Evolutionary conservation across 129 eudicot species (phyloP), one percentile per base, ranked within the genome.

Genomic region (Flaveria trinervia): DNA sequence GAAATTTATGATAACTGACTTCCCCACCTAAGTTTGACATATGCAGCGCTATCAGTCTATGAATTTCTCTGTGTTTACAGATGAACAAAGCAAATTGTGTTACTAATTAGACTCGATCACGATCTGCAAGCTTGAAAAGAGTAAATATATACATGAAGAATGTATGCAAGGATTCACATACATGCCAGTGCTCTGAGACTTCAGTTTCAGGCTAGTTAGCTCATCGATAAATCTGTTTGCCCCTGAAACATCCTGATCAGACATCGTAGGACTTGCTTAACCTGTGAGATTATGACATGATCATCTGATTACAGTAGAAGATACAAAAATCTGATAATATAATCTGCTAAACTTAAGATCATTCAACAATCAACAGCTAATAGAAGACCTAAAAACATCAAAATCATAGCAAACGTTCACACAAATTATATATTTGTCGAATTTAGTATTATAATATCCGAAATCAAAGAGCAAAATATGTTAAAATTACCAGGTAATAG

Each of bases 11-110:
- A 80, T 86, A 86, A 77, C 84, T 86, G 60, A 84, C 94, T 85
- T 95, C 97, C 71, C 96, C 99, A 67, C 97, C 96, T 82, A 91
- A 80, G 50, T 85, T 83, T 50, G 75, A 66, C 69, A 95, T 85
- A 74, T 80, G 88, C 30, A 66, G 79, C 71, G 90, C 93, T 71
- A 95, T 77, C 76, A 89, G 54, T 66, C 82, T 83, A 33, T 89
- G 96, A 23, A 91, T 85, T 80, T 84, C 94, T 67, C 99, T 95
- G 85, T 84, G 87, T 70, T 43, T 50, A 79, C 36, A 66, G 3
- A 68, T 26, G 52, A 77, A 23, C 51, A 82, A 70, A n/a, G 79
- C 43, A 62, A 26, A 18, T 3, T 15, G 22, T 33, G n/a, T 60
- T 45, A 65, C 51, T 25, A 68, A 51, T 61, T 68, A 67, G 57